A percentile compares a stretch with the other conserved stretches of the same genome.
phyloP scores from a whole-genome alignment of 2,329 filamentous ascomycete genomes.

The Apiospora malaysiana region DNA sequence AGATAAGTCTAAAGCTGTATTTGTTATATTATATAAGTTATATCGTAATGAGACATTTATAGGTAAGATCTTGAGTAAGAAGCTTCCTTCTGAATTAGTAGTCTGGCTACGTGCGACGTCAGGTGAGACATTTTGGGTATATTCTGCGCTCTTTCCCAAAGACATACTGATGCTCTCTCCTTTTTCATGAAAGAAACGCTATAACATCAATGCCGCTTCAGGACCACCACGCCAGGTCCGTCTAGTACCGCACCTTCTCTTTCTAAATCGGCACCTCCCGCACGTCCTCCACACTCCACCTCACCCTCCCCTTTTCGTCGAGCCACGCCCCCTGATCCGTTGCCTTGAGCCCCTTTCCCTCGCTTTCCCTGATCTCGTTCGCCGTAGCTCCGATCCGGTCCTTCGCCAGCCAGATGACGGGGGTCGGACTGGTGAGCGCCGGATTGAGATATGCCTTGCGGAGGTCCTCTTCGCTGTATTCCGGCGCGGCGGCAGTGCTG shows the following conservation, averaged over 20 bases:
- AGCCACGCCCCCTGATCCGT: slow-evolving; percentile 67
- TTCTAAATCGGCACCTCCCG: slow-evolving; percentile 38
- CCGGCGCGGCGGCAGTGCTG: neutral
- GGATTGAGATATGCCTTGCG: slow-evolving; percentile 39
- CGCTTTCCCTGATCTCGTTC: slow-evolving; percentile 66
- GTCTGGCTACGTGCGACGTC: too few species aligned
- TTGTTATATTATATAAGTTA: too few species aligned
- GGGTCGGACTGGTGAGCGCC: slow-evolving; percentile 47
- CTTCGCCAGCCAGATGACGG: slow-evolving; percentile 69
- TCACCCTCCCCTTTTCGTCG: slow-evolving; percentile 50
- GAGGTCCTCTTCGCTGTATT: slow-evolving; percentile 37
- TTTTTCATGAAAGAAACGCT: neutral
- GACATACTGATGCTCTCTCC: too few species aligned
- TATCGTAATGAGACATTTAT: too few species aligned
- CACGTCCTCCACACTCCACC: slow-evolving; percentile 33
- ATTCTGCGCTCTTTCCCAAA: too few species aligned
- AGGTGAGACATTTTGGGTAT: too few species aligned
- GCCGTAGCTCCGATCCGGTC: slow-evolving; percentile 64
- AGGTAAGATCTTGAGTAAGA: too few species aligned
- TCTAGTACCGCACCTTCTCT: slow-evolving; percentile 30
- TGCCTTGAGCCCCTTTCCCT: slow-evolving; percentile 65
- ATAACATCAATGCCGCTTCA: neutral
- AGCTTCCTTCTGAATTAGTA: too few species aligned
- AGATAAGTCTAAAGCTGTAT: too few species aligned
- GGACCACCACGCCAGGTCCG: neutral